Percentiles rank a stretch among this genome's conserved stretches.
Conservation (phyloP, 225 moss, liverwort and hornwort species). For the Anthoceros angustus region DNA sequence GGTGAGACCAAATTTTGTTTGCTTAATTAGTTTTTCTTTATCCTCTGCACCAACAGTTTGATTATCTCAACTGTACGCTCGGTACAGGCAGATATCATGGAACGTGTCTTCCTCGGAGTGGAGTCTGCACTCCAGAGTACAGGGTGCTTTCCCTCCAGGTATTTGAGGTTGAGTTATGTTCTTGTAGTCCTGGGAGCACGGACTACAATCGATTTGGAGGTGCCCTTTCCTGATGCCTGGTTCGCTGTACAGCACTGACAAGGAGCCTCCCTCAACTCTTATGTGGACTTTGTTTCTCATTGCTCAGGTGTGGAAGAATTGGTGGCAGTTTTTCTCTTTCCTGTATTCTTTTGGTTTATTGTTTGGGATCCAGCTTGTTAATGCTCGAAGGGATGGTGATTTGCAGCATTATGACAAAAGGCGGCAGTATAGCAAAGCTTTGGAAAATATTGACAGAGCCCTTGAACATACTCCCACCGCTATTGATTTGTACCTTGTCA, state of each 20-base stretch:
- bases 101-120: slow-evolving; percentile 49
- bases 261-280: slow-evolving; percentile 70
- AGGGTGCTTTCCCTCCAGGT: slow-evolving; percentile 56
- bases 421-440: slow-evolving; percentile 51
- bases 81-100: slow-evolving; percentile 57
- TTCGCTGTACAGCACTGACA: slow-evolving; percentile 23
- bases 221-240: background rate
- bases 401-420: slow-evolving; percentile 68
- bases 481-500: slow-evolving; percentile 88
- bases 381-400: background rate
- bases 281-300: slow-evolving; percentile 95
- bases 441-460: slow-evolving; percentile 61
- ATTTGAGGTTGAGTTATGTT: background rate
- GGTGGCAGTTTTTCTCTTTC: background rate
- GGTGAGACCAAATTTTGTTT: slow-evolving; percentile 10
- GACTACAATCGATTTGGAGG: background rate
- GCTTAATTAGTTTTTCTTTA: background rate
- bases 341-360: background rate
- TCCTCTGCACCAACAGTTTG: background rate
- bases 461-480: slow-evolving; percentile 83
- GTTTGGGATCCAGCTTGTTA: background rate
- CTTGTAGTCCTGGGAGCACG: background rate
- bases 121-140: slow-evolving; percentile 43
- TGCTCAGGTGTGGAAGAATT: slow-evolving; percentile 36
- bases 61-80: background rate